Conservation (phyloP, 371 early-diverging fungal species). For the Zopfochytrium polystomum region DNA sequence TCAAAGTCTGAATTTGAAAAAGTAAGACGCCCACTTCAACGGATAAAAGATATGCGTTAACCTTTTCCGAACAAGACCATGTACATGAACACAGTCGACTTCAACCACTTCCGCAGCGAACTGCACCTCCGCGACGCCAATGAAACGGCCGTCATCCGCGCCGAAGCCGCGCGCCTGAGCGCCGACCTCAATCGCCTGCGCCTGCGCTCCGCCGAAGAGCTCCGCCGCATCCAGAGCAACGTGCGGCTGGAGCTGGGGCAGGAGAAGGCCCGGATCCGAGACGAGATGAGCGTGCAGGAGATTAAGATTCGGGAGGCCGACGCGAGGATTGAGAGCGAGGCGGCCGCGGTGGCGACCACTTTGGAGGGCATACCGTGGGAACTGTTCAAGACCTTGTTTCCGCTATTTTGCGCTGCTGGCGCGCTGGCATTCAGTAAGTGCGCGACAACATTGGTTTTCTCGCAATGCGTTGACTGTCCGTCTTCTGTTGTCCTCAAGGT, state of each 20-base stretch:
- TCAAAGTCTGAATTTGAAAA: conserved; percentile 83
- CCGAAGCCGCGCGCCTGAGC: conserved; percentile 38
- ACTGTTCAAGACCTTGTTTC: conserved; percentile 47
- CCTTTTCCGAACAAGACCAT: too few species aligned
- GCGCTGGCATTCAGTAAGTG: conserved; percentile 38
- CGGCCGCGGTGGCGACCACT: conserved; percentile 76
- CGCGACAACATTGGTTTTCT: background rate
- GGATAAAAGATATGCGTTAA: too few species aligned
- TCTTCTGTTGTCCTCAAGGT: background rate
- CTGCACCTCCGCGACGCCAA: conserved; percentile 86
- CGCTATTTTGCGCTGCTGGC: conserved; percentile 43
- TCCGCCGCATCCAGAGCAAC: conserved; percentile 78
- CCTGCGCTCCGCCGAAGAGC: conserved; percentile 69
- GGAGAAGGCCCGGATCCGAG: conserved; percentile 84
- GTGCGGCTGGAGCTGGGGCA: conserved; percentile 83
- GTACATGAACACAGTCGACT: conserved; percentile 88
- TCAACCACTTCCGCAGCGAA: conserved; percentile 83
- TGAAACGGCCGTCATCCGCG: conserved; percentile 64
- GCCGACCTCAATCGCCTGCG: conserved; percentile 77
- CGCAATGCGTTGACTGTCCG: background rate
- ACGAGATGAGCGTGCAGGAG: conserved; percentile 62
- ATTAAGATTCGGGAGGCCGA: conserved; percentile 84
- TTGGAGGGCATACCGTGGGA: conserved; percentile 86
- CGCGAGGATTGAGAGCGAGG: conserved; percentile 84
- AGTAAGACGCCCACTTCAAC: conserved; percentile 11